These are phyloP conservation scores for Cyphellophora attinorum DNA, from an alignment of 2,329 filamentous ascomycete genomes.

Conservation along the genomic window DNA sequence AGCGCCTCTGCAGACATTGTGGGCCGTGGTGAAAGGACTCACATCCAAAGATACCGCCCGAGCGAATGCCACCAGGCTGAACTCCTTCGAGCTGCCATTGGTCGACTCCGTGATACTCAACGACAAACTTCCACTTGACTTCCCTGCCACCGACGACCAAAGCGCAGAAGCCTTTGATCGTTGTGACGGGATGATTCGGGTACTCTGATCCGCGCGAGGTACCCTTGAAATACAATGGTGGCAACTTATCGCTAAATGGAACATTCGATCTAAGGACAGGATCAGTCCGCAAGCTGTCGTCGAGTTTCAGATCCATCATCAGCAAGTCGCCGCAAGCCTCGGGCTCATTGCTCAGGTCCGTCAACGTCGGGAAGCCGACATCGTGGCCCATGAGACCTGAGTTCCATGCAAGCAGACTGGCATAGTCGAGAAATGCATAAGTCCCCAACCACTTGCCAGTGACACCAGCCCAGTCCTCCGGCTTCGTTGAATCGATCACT, in stretches of 20 bases:
- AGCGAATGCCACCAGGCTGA: slow-evolving; percentile 17
- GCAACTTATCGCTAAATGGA: slow-evolving; percentile 12
- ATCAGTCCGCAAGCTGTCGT: slow-evolving; percentile 11
- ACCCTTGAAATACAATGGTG: slow-evolving; percentile 16
- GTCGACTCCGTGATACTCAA: slow-evolving; percentile 16
- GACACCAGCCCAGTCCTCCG: slow-evolving; percentile 17
- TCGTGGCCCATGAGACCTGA: slow-evolving; percentile 1
- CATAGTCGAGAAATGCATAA: slow-evolving; percentile 17
- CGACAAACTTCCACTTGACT: slow-evolving; percentile 18
- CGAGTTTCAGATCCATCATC: slow-evolving; percentile 16
- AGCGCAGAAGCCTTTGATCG: slow-evolving; percentile 11
- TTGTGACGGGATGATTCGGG: slow-evolving; percentile 8
- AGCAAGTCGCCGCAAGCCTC: slow-evolving; percentile 19
- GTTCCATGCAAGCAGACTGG: slow-evolving; percentile 16
- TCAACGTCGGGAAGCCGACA: slow-evolving; percentile 1
- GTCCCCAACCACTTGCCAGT: slow-evolving; percentile 17
- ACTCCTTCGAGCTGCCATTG: slow-evolving; percentile 20
- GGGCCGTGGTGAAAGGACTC: background rate
- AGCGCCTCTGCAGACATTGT: background rate
- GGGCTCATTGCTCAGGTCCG: slow-evolving; percentile 13
- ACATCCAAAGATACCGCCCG: slow-evolving; percentile 16
- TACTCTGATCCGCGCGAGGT: slow-evolving; percentile 10
- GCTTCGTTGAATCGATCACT: slow-evolving; percentile 9
- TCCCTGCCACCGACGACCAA: slow-evolving; percentile 15
- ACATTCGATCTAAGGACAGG: slow-evolving; percentile 10